Evolutionary conservation across 495 filamentous ascomycete species (phyloP).

Genomic region (Xylaria curta): DNA sequence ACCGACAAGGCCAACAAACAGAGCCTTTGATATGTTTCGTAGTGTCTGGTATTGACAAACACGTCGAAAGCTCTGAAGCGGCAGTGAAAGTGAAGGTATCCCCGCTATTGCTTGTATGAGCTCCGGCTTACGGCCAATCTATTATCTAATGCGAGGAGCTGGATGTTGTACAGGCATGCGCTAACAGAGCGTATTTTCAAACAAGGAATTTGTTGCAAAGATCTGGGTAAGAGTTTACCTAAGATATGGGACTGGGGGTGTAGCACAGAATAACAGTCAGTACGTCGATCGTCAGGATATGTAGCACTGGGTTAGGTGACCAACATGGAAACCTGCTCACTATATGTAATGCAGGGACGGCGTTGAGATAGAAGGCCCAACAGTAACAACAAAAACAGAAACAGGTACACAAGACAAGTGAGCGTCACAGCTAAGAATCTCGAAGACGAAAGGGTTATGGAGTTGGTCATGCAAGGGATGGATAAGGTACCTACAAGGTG

Average conservation of each 20-base stretch:
- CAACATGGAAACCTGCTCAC: neutral
- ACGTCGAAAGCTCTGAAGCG: neutral
- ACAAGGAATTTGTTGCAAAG: neutral
- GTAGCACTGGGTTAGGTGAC: neutral
- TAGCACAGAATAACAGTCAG: neutral
- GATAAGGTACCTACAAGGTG: neutral
- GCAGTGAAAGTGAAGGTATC: neutral
- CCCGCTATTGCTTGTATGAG: neutral
- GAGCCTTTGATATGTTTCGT: neutral
- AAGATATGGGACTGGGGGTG: neutral
- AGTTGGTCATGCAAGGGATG: neutral
- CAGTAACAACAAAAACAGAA: neutral
- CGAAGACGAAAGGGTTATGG: neutral
- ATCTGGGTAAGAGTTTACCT: neutral
- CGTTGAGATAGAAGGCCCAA: neutral
- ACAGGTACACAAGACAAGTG: neutral
- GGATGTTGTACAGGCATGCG: neutral
- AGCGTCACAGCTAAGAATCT: too few species aligned
- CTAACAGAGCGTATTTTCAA: neutral
- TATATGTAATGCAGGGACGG: neutral
- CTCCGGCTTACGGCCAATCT: constrained; percentile 6
- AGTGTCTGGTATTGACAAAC: neutral
- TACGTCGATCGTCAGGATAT: neutral
- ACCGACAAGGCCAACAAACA: neutral
- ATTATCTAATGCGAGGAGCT: neutral